phyloP scores from a whole-genome alignment of 208 protist species.

The Crithidia fasciculata region DNA sequence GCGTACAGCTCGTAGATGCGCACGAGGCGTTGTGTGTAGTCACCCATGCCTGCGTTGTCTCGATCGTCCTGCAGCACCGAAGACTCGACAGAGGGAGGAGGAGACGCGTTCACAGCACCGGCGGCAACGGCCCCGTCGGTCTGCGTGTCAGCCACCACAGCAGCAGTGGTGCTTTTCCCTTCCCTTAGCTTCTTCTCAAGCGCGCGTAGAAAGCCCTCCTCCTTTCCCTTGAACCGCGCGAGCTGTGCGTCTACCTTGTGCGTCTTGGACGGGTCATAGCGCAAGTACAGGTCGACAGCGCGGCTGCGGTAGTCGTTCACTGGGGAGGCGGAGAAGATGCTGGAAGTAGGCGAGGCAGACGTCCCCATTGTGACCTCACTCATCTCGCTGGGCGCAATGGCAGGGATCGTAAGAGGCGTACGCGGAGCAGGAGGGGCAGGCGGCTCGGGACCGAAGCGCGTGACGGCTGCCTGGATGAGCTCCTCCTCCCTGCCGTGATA shows the following conservation, averaged over 20 bases:
- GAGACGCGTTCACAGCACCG: too few relatives aligned
- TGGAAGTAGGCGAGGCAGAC: not conserved
- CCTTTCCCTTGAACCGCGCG: slow-evolving; percentile 32
- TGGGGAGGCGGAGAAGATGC: not conserved
- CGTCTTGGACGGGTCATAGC: slow-evolving; percentile 37
- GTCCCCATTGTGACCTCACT: slow-evolving; percentile 6
- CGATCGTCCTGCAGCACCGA: not conserved
- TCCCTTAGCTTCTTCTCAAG: slow-evolving; percentile 33
- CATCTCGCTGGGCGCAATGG: slow-evolving; percentile 1
- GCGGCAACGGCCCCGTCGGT: too few relatives aligned
- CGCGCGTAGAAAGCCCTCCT: slow-evolving; percentile 32
- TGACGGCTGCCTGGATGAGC: slow-evolving; percentile 28
- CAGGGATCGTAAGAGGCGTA: not conserved
- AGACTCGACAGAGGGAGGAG: too few relatives aligned
- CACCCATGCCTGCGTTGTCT: not conserved
- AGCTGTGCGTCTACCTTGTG: slow-evolving; percentile 45
- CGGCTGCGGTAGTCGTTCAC: slow-evolving; percentile 2
- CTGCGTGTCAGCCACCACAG: too few relatives aligned
- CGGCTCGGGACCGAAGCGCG: slow-evolving; percentile 13
- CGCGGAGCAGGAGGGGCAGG: not conserved
- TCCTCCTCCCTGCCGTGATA: slow-evolving; percentile 55
- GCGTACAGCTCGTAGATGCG: slow-evolving; percentile 42
- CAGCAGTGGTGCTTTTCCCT: too few relatives aligned
- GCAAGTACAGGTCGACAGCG: slow-evolving; percentile 29
- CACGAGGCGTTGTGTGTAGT: slow-evolving; percentile 32